Percentiles rank a stretch among this genome's conserved stretches.
Conservation (phyloP, 495 filamentous ascomycete species). For the Aspergillus wentii region DNA sequence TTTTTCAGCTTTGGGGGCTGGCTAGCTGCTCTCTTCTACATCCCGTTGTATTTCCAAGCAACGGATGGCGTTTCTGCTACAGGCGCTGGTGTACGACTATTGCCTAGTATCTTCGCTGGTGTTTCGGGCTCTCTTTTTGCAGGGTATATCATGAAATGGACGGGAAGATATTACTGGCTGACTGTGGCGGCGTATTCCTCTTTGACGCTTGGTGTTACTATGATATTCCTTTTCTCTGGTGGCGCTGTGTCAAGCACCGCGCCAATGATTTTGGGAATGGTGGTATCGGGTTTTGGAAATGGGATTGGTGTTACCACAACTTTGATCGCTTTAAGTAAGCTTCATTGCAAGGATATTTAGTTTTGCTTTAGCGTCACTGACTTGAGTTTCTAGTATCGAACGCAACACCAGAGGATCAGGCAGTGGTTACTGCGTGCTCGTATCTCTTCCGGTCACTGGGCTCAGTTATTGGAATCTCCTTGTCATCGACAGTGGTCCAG, state of each 20-base stretch:
- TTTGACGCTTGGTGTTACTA: constrained; percentile 46
- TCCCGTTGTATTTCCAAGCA: constrained; percentile 78
- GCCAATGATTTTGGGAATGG: constrained; percentile 54
- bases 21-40: constrained; percentile 64
- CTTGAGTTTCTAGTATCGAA: constrained; percentile 57
- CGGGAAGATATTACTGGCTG: constrained; percentile 74
- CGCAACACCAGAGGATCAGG: constrained; percentile 61
- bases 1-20: constrained; percentile 71
- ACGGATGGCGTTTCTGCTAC: constrained; percentile 63
- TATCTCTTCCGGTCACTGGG: constrained; percentile 85
- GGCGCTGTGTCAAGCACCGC: constrained; percentile 32
- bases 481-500: constrained; percentile 70
- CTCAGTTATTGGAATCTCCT: constrained; percentile 67
- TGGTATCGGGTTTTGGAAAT: constrained; percentile 52
- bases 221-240: constrained; percentile 60
- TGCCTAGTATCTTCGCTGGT: constrained; percentile 60
- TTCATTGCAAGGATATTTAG: too few species aligned
- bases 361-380: constrained; percentile 6
- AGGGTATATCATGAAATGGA: constrained; percentile 68
- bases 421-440: constrained; percentile 76
- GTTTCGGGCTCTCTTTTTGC: constrained; percentile 66
- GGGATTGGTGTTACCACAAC: constrained; percentile 70
- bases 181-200: constrained; percentile 54
- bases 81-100: constrained; percentile 57
- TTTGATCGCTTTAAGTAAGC: constrained; percentile 56